phyloP scores from a whole-genome alignment of 2,329 filamentous ascomycete species.

The Pseudocercospora pini-densiflorae region DNA sequence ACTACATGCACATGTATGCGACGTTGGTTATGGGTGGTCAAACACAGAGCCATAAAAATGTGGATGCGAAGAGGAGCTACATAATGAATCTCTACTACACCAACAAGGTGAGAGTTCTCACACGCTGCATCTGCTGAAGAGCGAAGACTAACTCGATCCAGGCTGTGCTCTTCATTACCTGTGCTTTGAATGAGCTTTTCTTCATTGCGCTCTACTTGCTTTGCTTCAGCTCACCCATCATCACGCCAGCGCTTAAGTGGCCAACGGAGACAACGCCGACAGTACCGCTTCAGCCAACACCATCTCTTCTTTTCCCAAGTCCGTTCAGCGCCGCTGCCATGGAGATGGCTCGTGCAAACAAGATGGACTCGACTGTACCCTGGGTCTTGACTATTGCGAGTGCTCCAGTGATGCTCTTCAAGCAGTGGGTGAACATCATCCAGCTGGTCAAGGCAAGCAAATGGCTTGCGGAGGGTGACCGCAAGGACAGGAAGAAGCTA shows the following conservation, averaged over 20 bases:
- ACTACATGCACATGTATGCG: constrained; percentile 99
- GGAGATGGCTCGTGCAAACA: constrained; percentile 89
- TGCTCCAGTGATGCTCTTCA: constrained; percentile 84
- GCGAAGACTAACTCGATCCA: constrained; percentile 45
- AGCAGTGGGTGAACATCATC: constrained; percentile 92
- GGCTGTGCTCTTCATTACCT: constrained; percentile 90
- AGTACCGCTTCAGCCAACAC: constrained; percentile 53
- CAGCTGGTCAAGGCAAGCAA: constrained; percentile 92
- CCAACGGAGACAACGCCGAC: constrained; percentile 60
- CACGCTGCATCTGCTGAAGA: not conserved
- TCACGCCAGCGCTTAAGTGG: constrained; percentile 75
- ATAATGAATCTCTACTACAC: constrained; percentile 95
- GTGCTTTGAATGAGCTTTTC: constrained; percentile 90
- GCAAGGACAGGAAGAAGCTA: constrained; percentile 37
- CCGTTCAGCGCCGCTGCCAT: constrained; percentile 92
- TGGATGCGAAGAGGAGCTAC: constrained; percentile 86
- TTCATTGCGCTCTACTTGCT: constrained; percentile 98
- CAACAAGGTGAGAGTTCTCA: constrained; percentile 75
- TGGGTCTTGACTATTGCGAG: constrained; percentile 83
- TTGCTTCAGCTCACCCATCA: constrained; percentile 88
- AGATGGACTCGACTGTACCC: constrained; percentile 65
- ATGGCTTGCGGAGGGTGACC: constrained; percentile 91
- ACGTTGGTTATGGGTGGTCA: constrained; percentile 85
- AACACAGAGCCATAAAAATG: constrained; percentile 85
- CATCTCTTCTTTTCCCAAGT: constrained; percentile 76